Conservation (phyloP, 1,284 basidiomycete species). For the Veloporphyrellus conicus region DNA sequence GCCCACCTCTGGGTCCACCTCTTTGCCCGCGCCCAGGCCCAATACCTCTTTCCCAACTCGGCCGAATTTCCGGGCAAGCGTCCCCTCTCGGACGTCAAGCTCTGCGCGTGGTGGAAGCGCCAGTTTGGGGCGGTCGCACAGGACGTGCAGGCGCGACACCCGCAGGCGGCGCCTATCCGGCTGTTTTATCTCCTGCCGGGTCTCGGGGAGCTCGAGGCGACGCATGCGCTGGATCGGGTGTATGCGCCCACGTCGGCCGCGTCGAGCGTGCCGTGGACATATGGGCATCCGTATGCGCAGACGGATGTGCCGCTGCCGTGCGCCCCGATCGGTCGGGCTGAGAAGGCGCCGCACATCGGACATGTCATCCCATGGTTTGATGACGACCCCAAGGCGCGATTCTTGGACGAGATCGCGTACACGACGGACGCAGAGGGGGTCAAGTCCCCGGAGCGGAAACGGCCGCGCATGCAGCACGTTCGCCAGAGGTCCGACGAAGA, state of each 20-base stretch:
- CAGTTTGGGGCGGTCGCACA: constrained; percentile 57
- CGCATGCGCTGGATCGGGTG: constrained; percentile 50
- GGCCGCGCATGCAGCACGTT: constrained; percentile 33
- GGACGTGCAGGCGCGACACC: constrained; percentile 14
- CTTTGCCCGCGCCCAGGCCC: constrained; percentile 86
- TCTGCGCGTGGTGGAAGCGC: constrained; percentile 92
- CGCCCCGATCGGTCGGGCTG: constrained; percentile 14
- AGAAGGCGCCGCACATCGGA: constrained; percentile 50
- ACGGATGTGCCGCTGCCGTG: constrained; percentile 46
- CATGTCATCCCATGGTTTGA: constrained; percentile 82
- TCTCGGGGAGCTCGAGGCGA: constrained; percentile 66
- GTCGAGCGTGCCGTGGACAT: constrained; percentile 52
- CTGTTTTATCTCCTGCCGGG: constrained; percentile 74
- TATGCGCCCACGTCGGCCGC: constrained; percentile 26
- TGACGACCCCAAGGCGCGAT: constrained; percentile 90
- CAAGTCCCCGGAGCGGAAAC: constrained; percentile 58
- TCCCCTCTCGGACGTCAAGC: constrained; percentile 71
- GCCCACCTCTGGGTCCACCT: constrained; percentile 75
- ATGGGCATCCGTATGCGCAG: constrained; percentile 73
- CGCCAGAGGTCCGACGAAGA: constrained; percentile 24
- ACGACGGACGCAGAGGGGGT: constrained; percentile 60
- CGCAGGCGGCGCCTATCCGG: constrained; percentile 26
- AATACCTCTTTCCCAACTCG: constrained; percentile 95
- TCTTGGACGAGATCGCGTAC: constrained; percentile 81
- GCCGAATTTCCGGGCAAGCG: constrained; percentile 69